Percentiles rank a stretch among this genome's conserved stretches.
These are phyloP conservation scores for Cryptosporidium andersoni DNA, from an alignment of 169 alveolate species.

Conservation along the genomic window DNA sequence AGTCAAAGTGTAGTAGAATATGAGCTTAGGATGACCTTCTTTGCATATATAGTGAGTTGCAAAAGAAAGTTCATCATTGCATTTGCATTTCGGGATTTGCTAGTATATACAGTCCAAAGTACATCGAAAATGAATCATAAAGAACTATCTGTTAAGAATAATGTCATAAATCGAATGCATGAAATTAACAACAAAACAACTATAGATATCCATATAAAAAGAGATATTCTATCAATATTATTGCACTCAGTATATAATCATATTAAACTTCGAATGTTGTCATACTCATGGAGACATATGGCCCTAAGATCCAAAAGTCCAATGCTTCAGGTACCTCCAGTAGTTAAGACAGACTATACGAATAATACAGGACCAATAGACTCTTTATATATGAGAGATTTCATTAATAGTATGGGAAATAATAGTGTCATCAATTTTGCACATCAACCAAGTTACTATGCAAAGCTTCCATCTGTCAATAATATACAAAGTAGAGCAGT, in stretches of 20 bases:
- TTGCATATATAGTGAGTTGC: conserved; percentile 25
- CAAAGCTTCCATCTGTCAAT: conserved; percentile 50
- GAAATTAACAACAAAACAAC: too few relatives aligned
- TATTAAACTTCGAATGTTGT: conserved; percentile 17
- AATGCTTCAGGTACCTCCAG: conserved; percentile 30
- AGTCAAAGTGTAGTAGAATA: conserved; percentile 38
- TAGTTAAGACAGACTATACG: conserved; percentile 7
- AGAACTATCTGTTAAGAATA: conserved; percentile 6
- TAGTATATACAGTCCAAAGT: not conserved
- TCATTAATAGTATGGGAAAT: conserved; percentile 44
- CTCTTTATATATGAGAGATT: conserved; percentile 54
- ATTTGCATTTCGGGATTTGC: conserved; percentile 45
- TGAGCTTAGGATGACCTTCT: conserved; percentile 37
- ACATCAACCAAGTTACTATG: conserved; percentile 58
- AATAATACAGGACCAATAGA: conserved; percentile 40
- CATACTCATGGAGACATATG: conserved; percentile 56
- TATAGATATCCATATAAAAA: too few relatives aligned
- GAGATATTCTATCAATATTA: not conserved
- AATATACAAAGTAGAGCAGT: conserved; percentile 59
- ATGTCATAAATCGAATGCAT: not conserved
- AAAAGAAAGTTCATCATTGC: conserved; percentile 29
- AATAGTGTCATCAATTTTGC: conserved; percentile 49
- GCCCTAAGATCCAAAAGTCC: conserved; percentile 23
- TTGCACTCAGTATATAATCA: conserved; percentile 3
- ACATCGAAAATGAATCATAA: not conserved